Percentiles rank a stretch among this genome's conserved stretches.
phyloP scores from a whole-genome alignment of 208 protist species.

The Acanthamoeba royreba region DNA sequence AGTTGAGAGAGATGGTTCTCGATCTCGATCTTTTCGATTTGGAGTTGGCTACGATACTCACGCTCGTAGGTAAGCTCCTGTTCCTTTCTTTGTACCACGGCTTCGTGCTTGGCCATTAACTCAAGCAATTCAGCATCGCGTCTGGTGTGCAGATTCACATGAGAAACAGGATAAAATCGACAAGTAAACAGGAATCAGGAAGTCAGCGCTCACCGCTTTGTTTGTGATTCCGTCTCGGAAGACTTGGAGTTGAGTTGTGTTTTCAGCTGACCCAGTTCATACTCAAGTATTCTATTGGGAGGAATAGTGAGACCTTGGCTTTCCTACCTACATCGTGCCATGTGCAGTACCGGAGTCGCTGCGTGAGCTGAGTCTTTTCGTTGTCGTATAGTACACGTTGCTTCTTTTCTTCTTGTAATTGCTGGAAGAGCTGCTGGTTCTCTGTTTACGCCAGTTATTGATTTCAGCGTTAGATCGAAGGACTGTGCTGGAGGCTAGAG shows the following conservation, averaged over 20 bases:
- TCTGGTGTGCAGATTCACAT: neutral
- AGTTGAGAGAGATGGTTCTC: neutral
- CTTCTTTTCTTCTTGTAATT: neutral
- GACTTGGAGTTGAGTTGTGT: neutral
- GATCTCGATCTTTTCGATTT: neutral
- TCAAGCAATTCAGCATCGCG: neutral
- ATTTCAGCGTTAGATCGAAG: neutral
- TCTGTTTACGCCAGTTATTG: too few relatives aligned
- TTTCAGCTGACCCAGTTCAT: neutral
- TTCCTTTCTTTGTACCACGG: neutral
- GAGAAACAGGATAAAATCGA: neutral
- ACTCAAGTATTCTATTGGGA: neutral
- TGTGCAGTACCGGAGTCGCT: neutral
- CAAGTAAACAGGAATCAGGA: neutral
- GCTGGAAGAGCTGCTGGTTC: neutral
- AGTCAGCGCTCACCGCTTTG: neutral
- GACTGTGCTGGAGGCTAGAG: neutral
- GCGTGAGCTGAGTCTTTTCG: neutral
- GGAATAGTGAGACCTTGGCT: too few relatives aligned
- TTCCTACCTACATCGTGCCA: neutral
- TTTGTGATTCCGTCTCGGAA: neutral
- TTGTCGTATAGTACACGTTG: neutral
- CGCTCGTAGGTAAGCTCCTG: neutral
- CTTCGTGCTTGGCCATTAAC: neutral
- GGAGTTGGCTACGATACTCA: neutral